Conservation (phyloP, 805 yeast genomes). For the Spathaspora girioi region DNA sequence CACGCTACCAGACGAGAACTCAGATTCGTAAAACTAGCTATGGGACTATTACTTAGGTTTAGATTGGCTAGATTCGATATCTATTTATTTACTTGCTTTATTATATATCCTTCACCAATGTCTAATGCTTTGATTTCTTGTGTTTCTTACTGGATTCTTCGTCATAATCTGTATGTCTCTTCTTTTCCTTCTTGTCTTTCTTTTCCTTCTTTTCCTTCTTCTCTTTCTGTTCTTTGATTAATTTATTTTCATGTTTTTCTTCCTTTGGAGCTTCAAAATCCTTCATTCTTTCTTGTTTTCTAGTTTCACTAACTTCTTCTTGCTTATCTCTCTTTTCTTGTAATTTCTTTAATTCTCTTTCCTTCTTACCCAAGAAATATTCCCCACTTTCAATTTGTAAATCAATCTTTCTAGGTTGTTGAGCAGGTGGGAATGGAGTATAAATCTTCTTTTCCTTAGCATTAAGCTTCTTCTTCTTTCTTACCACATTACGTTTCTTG, state of each 20-base stretch:
- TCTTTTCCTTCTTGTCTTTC: constrained; percentile 25
- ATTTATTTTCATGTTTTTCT: constrained; percentile 45
- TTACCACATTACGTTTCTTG: constrained; percentile 92
- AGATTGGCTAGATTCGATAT: too few species aligned
- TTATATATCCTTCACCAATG: background rate
- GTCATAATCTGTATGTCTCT: constrained; percentile 12
- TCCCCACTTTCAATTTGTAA: constrained; percentile 97
- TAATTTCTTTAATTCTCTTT: constrained; percentile 66
- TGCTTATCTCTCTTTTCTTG: constrained; percentile 80
- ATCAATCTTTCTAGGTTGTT: constrained; percentile 94
- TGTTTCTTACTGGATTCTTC: constrained; percentile 2
- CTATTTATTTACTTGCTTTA: too few species aligned
- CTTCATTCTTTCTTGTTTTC: constrained; percentile 67
- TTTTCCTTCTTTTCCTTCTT: constrained; percentile 23
- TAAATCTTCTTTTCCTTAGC: constrained; percentile 66
- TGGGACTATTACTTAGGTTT: too few species aligned
- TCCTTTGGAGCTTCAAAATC: constrained; percentile 89
- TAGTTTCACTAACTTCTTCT: constrained; percentile 60
- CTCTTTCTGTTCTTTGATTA: constrained; percentile 21
- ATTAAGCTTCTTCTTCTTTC: constrained; percentile 66
- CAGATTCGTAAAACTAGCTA: too few species aligned
- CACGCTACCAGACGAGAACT: too few species aligned
- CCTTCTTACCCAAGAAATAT: constrained; percentile 85
- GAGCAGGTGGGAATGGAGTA: constrained; percentile 99
- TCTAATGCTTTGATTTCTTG: constrained; percentile 18